Base-by-base conservation (phyloP, 495 filamentous ascomycete species). In the Hypomontagnella monticulosa region DNA sequence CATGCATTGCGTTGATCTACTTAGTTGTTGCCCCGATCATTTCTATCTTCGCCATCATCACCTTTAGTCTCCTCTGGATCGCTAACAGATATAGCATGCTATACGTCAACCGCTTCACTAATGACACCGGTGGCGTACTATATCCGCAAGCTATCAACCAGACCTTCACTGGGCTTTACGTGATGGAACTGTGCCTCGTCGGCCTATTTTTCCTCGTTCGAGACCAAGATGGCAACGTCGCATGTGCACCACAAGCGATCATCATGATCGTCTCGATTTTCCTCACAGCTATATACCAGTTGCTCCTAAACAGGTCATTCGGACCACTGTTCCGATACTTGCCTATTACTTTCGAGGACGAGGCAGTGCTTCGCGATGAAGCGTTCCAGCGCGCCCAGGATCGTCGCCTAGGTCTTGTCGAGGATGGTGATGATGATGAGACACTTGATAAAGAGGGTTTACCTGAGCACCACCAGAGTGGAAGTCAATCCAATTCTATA, bases 21-120 rank as follows among this genome's bases (percentile, higher is more conserved):
- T 92, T 85, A 38, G 85, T 97, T 50, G 89, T 98, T 34, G 87
- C 94, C 1, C 95, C 95, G 5, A 82, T 98, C 46, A 97, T 99
- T 68, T 82, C 96, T 44, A 74, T 99, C 41, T 98, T 99, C 80
- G 94, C 95, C 61, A 88, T 97, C 70, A 86, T 97, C 73, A 98
- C 94, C 0, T 98, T 98, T 78, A 86, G 87, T 61, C 81, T 99
- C 2, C 93, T 99, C 73, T 99, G 94, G 94, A 87, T 97, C 54
- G 94, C 93, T 4, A 93, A 98, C 76, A 90, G 94, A 18, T 98
- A 99, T 77, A 95, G 94, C 71, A 96, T 95, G 75, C 87, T 99
- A 41, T 98, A 97, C 71, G 93, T 99, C 54, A 93, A 90, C 38
- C 93, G 93, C 47, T 96, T 96, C 75, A 84, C 85, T 41, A 89